Evolutionary conservation across 2,329 filamentous ascomycete species (phyloP).

Genomic region (Talaromyces verruculosus): DNA sequence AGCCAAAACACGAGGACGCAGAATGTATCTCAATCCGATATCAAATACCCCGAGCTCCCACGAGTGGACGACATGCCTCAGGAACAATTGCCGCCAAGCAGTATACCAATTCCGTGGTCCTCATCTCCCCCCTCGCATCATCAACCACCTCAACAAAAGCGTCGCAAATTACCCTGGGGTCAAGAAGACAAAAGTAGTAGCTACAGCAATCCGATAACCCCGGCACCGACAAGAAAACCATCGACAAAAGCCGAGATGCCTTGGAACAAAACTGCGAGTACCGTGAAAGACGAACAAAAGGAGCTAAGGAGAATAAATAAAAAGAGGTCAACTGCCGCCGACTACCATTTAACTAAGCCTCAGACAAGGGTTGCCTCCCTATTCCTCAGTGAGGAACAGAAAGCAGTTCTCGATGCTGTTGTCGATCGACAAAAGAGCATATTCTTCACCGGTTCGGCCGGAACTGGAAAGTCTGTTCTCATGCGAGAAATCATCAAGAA

Average conservation of each 20-base stretch:
- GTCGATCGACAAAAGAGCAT: slow-evolving; percentile 79
- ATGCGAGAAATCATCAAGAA: slow-evolving; percentile 87
- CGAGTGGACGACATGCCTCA: slow-evolving; percentile 26
- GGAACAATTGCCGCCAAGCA: slow-evolving; percentile 47
- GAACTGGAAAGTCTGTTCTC: slow-evolving; percentile 93
- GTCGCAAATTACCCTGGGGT: slow-evolving; percentile 63
- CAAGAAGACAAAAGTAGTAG: slow-evolving; percentile 36
- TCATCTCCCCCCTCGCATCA: slow-evolving; percentile 53
- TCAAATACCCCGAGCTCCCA: slow-evolving; percentile 41
- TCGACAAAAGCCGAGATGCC: slow-evolving; percentile 50
- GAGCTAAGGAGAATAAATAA: slow-evolving; percentile 63
- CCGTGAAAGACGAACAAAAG: slow-evolving; percentile 75
- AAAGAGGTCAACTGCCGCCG: slow-evolving; percentile 51
- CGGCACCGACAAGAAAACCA: slow-evolving; percentile 43
- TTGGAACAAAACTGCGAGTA: slow-evolving; percentile 75
- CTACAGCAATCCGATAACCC: slow-evolving; percentile 42
- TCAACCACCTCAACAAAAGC: slow-evolving; percentile 50
- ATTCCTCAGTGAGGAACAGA: slow-evolving; percentile 81
- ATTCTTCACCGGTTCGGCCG: slow-evolving; percentile 96
- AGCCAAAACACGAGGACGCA: neutral
- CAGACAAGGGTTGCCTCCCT: slow-evolving; percentile 54
- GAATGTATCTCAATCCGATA: slow-evolving; percentile 23
- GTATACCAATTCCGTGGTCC: slow-evolving; percentile 69
- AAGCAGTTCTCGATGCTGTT: slow-evolving; percentile 78
- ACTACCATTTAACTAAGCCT: slow-evolving; percentile 38